phyloP scores from a whole-genome alignment of 2,329 filamentous ascomycete species.

The Aphanoascus verrucosus region DNA sequence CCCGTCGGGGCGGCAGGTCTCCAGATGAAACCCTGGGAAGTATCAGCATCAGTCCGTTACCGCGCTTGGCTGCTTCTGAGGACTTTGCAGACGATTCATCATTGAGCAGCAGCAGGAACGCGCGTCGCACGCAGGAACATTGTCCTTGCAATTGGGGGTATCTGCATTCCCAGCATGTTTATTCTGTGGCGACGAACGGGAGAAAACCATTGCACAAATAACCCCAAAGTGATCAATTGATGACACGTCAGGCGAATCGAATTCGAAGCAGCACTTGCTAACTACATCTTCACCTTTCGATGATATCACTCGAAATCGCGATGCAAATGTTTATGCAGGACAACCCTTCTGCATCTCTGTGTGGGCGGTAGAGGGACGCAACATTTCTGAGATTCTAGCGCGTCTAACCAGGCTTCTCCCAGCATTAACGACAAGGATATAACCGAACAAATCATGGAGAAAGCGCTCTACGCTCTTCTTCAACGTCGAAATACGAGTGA shows the following conservation, averaged over 20 bases:
- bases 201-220: neutral
- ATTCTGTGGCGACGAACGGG: neutral
- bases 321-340: neutral
- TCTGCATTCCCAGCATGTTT: neutral
- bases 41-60: neutral
- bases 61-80: neutral
- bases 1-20: neutral
- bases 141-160: slow-evolving; percentile 1
- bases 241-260: slow-evolving; percentile 11
- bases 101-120: neutral
- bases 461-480: neutral
- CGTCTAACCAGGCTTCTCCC: slow-evolving; percentile 1
- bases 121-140: slow-evolving; percentile 1
- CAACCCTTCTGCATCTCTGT: neutral
- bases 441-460: neutral
- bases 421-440: slow-evolving; percentile 4
- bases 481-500: slow-evolving; percentile 6
- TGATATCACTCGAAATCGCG: slow-evolving; percentile 6
- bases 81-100: neutral
- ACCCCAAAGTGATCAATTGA: neutral
- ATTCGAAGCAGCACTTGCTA: neutral
- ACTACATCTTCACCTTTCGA: neutral
- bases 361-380: neutral
- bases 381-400: slow-evolving; percentile 2
- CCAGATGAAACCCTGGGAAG: neutral